Percentiles rank a stretch among this genome's conserved stretches.
Conservation (phyloP, 441 rosid genomes). For the Bruguiera hainesii region DNA sequence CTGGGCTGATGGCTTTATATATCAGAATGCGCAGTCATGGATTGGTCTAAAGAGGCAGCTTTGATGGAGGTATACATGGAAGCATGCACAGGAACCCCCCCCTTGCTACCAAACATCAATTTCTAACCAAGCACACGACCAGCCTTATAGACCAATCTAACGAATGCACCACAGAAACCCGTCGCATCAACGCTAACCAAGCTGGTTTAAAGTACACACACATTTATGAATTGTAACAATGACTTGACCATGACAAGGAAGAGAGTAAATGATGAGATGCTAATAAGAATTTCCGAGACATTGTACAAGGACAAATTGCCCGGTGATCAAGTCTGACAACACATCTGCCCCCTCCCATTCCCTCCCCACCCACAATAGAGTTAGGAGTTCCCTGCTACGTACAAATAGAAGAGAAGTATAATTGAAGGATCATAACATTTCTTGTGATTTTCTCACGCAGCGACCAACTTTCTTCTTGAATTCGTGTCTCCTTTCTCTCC, state of each 20-base stretch:
- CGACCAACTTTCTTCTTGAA: constrained; percentile 63
- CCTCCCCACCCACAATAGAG: background rate
- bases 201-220: background rate
- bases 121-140: no score
- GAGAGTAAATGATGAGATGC: background rate
- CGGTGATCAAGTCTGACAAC: background rate
- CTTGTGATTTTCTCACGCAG: constrained; percentile 62
- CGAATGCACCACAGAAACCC: background rate
- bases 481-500: constrained; percentile 55
- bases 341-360: background rate
- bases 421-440: constrained; percentile 32
- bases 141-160: background rate
- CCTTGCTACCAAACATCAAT: no score
- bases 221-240: background rate
- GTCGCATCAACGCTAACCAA: background rate
- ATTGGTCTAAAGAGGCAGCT: no score
- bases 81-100: no score
- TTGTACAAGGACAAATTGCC: background rate
- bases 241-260: background rate
- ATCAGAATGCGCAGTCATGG: no score
- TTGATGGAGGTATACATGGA: no score
- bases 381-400: background rate
- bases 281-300: background rate
- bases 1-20: no score
- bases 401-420: background rate